Conservation (phyloP, 2,329 filamentous ascomycete genomes). For the Nothomitra cinnamomea region DNA sequence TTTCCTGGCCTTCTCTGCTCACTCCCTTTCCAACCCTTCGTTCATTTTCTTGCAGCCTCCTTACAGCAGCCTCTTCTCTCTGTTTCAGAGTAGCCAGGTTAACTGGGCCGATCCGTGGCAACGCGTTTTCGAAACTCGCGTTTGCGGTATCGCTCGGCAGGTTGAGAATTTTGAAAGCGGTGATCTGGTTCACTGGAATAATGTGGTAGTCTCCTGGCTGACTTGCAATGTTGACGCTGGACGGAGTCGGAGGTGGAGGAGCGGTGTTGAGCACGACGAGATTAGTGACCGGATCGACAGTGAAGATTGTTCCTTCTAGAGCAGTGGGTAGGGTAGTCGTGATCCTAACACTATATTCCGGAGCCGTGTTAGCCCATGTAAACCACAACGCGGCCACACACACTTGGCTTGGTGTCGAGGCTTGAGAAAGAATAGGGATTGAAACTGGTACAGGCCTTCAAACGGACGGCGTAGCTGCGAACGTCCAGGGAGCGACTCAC, state of each 20-base stretch:
- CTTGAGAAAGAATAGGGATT: background rate
- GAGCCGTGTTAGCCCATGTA: constrained; percentile 5
- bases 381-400: no score
- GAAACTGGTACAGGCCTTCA: no score
- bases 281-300: constrained; percentile 41
- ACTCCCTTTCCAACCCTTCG: constrained; percentile 43
- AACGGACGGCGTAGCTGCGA: background rate
- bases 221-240: constrained; percentile 13
- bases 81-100: constrained; percentile 36
- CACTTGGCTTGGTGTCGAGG: no score
- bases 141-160: constrained; percentile 21
- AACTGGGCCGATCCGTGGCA: constrained; percentile 31
- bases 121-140: constrained; percentile 25
- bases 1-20: constrained; percentile 41
- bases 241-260: constrained; percentile 25
- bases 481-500: constrained; percentile 25
- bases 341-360: constrained; percentile 34
- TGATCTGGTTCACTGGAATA: constrained; percentile 41
- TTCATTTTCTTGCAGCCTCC: constrained; percentile 38
- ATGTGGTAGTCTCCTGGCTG: constrained; percentile 39
- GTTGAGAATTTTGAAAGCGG: constrained; percentile 36
- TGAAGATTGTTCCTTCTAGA: constrained; percentile 45
- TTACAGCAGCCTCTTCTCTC: constrained; percentile 37
- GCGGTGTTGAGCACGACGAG: constrained; percentile 42
- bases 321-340: constrained; percentile 34